Percentiles rank a stretch among this genome's conserved stretches.
phyloP scores from a whole-genome alignment of 108 stramenopile genomes.

The Conticribra guillardii region DNA sequence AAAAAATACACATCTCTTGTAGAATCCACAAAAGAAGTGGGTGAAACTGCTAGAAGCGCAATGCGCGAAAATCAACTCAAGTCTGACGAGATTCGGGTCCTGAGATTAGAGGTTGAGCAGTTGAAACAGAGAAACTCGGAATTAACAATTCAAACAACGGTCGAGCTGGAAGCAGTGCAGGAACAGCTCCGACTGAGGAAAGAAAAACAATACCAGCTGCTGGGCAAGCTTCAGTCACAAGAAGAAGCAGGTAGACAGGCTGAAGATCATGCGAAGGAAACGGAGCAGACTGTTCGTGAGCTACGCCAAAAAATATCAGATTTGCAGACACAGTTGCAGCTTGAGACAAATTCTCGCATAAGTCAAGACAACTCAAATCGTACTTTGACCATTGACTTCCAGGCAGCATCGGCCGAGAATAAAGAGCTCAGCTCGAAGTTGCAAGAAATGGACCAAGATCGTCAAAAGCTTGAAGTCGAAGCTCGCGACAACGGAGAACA shows the following conservation, averaged over 20 bases:
- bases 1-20: slow-evolving; percentile 67
- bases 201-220: slow-evolving; percentile 88
- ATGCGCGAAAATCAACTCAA: slow-evolving; percentile 77
- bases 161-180: slow-evolving; percentile 85
- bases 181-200: slow-evolving; percentile 90
- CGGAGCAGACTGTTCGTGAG: slow-evolving; percentile 74
- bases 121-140: slow-evolving; percentile 73
- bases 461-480: slow-evolving; percentile 85
- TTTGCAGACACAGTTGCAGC: slow-evolving; percentile 78
- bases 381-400: slow-evolving; percentile 56
- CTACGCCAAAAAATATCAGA: slow-evolving; percentile 71
- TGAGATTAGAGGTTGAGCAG: slow-evolving; percentile 76
- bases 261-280: slow-evolving; percentile 71
- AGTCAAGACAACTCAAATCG: slow-evolving; percentile 74
- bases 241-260: slow-evolving; percentile 84
- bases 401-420: slow-evolving; percentile 54
- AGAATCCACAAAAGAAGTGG: slow-evolving; percentile 73
- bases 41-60: slow-evolving; percentile 63
- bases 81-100: slow-evolving; percentile 84
- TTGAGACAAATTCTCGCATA: slow-evolving; percentile 68
- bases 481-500: slow-evolving; percentile 80
- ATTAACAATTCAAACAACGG: slow-evolving; percentile 73
- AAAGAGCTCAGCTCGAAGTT: slow-evolving; percentile 63
- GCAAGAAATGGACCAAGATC: slow-evolving; percentile 59
- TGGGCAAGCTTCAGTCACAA: slow-evolving; percentile 85